Conservation (phyloP, 306 rosid species). For the Acacia confusa region DNA sequence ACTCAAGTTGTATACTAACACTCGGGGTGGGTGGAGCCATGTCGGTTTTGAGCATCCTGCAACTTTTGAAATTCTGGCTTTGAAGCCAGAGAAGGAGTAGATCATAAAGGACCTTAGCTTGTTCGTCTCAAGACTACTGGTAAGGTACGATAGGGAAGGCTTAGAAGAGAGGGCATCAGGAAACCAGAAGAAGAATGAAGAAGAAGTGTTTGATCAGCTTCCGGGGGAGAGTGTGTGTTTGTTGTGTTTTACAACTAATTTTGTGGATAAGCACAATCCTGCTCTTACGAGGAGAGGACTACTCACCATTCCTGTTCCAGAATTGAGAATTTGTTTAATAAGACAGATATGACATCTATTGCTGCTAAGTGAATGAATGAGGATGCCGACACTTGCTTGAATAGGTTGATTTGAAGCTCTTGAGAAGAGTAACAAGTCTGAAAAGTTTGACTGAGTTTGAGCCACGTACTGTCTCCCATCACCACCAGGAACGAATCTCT, state of each 20-base stretch:
- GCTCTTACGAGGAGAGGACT: constrained; percentile 65
- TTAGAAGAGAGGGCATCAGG: constrained; percentile 57
- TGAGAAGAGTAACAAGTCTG: constrained; percentile 9
- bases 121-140: constrained; percentile 36
- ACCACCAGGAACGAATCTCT: no score
- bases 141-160: constrained; percentile 54
- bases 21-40: constrained; percentile 37
- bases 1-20: constrained; percentile 39
- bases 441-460: background rate
- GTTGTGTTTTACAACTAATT: constrained; percentile 66
- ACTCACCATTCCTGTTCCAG: constrained; percentile 40
- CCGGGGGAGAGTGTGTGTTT: constrained; percentile 61
- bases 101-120: constrained; percentile 47
- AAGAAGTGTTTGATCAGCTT: constrained; percentile 64
- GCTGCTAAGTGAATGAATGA: constrained; percentile 53
- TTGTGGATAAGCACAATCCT: constrained; percentile 62
- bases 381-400: constrained; percentile 17
- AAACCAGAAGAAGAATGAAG: constrained; percentile 27
- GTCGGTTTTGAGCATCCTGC: constrained; percentile 56
- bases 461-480: no score
- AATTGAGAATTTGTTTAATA: constrained; percentile 43
- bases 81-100: constrained; percentile 42
- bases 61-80: constrained; percentile 40
- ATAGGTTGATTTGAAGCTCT: constrained; percentile 40
- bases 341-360: constrained; percentile 31